phyloP scores from a whole-genome alignment of 768 basidiomycete genomes.

The Rhodotorula sphaerocarpa region DNA sequence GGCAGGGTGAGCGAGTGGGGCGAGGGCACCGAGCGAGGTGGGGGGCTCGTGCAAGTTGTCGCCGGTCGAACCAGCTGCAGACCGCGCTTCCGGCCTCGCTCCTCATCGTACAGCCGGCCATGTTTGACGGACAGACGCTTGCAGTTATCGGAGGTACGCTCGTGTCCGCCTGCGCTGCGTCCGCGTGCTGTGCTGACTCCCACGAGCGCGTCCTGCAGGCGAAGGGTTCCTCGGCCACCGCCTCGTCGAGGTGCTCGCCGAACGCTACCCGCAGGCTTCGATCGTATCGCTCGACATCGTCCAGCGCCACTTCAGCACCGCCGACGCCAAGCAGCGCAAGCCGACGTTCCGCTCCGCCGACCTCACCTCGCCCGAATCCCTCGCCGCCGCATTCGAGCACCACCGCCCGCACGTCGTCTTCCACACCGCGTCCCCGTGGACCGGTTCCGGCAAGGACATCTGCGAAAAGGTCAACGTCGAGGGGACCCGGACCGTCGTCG shows the following conservation, averaged over 20 bases:
- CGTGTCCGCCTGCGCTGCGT: too few relatives aligned
- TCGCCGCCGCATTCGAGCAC: conserved; percentile 65
- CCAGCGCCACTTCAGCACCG: conserved; percentile 55
- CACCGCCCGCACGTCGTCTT: conserved; percentile 78
- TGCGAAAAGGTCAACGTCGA: conserved; percentile 92
- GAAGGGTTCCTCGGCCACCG: conserved; percentile 77
- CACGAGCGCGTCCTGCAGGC: conserved; percentile 15
- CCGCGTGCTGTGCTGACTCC: neutral
- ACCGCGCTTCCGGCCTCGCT: too few relatives aligned
- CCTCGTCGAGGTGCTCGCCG: conserved; percentile 75
- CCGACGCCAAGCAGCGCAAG: neutral
- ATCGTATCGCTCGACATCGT: conserved; percentile 88
- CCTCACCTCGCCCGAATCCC: conserved; percentile 66
- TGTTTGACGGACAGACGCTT: conserved; percentile 54
- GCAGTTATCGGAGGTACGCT: conserved; percentile 68
- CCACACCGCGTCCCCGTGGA: conserved; percentile 75
- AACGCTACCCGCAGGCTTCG: conserved; percentile 57
- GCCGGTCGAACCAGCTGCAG: too few relatives aligned
- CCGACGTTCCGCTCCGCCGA: conserved; percentile 75
- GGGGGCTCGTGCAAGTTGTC: too few relatives aligned
- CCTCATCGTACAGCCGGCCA: too few relatives aligned
- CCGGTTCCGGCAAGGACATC: conserved; percentile 56
- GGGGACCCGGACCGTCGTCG: conserved; percentile 76
- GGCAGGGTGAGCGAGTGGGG: too few relatives aligned
- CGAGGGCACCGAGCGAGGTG: too few relatives aligned